Conservation (phyloP, 495 filamentous ascomycete genomes). For the Neurospora sp. region DNA sequence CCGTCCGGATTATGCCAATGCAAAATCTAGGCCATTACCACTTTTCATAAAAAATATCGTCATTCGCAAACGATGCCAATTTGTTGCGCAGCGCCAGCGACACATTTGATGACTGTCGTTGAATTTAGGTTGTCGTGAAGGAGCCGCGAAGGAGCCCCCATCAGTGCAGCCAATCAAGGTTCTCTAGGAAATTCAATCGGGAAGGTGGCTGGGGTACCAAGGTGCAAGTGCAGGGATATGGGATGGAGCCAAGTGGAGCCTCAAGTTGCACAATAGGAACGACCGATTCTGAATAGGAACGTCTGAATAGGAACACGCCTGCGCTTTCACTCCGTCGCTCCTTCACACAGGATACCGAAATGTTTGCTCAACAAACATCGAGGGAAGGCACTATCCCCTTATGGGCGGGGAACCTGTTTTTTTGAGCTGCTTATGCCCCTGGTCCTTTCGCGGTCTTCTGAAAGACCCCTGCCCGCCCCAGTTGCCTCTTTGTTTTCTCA, state of each 20-base stretch:
- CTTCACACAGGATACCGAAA: not conserved
- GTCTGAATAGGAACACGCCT: not conserved
- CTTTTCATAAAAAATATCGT: not conserved
- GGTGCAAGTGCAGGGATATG: not conserved
- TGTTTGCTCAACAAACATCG: too few relatives aligned
- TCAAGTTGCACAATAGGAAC: not conserved
- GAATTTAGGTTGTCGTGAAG: not conserved
- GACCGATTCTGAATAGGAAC: not conserved
- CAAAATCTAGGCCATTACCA: too few relatives aligned
- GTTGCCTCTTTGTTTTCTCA: not conserved
- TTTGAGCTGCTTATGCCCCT: not conserved
- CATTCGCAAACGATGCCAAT: not conserved
- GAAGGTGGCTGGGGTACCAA: not conserved
- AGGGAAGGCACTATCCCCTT: not conserved
- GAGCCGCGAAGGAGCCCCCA: not conserved
- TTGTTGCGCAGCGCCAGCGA: not conserved
- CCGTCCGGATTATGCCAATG: too few relatives aligned
- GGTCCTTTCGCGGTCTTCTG: not conserved
- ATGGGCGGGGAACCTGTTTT: not conserved
- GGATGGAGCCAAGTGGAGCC: not conserved
- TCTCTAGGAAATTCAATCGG: not conserved
- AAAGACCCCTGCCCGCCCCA: not conserved
- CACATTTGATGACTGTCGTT: not conserved
- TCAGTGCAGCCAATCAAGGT: not conserved
- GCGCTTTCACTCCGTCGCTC: not conserved